Conservation (phyloP, 352 stramenopile species). For the Phytophthora pinifolia region DNA sequence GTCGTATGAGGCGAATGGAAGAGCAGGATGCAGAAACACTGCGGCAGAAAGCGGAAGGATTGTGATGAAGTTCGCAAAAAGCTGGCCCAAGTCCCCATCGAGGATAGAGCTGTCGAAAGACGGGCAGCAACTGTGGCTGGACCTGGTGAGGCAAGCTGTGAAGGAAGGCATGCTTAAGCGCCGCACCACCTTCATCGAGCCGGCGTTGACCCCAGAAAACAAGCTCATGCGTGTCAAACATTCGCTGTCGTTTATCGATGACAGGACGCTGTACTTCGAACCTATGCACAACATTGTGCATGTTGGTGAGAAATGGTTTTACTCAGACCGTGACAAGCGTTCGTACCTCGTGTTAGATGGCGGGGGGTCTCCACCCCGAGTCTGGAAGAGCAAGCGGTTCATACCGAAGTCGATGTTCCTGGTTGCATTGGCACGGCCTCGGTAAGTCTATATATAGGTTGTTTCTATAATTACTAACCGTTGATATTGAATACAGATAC, state of each 20-base stretch:
- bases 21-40: neutral
- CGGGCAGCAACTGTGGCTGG: neutral
- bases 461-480: neutral
- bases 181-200: neutral
- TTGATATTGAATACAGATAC: neutral
- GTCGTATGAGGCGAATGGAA: neutral
- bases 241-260: neutral
- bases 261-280: neutral
- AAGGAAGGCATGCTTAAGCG: neutral
- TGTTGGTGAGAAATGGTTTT: conserved; percentile 15
- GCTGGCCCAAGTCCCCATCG: neutral
- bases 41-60: neutral
- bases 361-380: neutral
- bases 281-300: conserved; percentile 7
- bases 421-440: neutral
- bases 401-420: conserved; percentile 12
- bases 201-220: neutral
- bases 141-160: neutral
- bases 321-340: neutral
- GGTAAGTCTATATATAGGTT: neutral
- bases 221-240: neutral
- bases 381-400: conserved; percentile 1
- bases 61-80: too few species aligned
- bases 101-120: conserved; percentile 3
- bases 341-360: conserved; percentile 4